Evolutionary conservation across 805 yeast species (phyloP), one percentile per base, ranked within the genome.

Genomic region (Metschnikowia gelsemii): DNA sequence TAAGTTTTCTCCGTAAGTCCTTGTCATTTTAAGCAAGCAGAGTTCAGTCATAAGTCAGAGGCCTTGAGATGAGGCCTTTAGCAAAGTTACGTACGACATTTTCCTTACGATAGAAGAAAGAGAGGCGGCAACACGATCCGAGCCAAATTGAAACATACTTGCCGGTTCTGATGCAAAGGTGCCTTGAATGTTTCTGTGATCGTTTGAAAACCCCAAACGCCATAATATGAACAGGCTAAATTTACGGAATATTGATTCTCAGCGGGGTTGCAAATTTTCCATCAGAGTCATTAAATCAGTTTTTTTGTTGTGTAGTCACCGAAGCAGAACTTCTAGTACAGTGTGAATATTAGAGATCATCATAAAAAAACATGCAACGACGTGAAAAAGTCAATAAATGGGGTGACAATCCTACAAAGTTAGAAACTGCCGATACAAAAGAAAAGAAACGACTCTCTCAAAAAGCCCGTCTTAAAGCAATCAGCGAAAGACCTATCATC

Each of bases 281-380:
- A n/a, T 70, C 75, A 70, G 75, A 68, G 64, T 70, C 75, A 70
- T 70, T 70, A 67, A 67, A 67, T 67, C 72, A 67, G 72, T 65
- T 59, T 62, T 63, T 61, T 61, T 46, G 45, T 55, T 45, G 38
- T 55, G 68, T 63, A 65, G 63, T 64, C 71, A 65, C 45, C 40
- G 70, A 62, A 58, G 64, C 45, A 40, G 32, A 42, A 45, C 73
- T 57, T 55, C 71, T 67, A 63, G 68, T 66, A 67, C 72, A 67
- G 72, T 67, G 72, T 76, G 82, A 76, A 76, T 76, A 75, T 54
- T 57, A 56, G 57, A 57, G 51, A 66, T 69, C 74, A 70, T 70
- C 75, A 70, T 63, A 49, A 47, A 61, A 63, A 45, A 49, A 42
- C 38, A 50, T 35, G 40, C 47, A 39, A 41, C 37, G 40, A 52